A percentile compares a stretch with the other conserved stretches of the same genome.
Conservation (phyloP, 192 early-diverging fungal genomes). For the Coemansia sp. region DNA sequence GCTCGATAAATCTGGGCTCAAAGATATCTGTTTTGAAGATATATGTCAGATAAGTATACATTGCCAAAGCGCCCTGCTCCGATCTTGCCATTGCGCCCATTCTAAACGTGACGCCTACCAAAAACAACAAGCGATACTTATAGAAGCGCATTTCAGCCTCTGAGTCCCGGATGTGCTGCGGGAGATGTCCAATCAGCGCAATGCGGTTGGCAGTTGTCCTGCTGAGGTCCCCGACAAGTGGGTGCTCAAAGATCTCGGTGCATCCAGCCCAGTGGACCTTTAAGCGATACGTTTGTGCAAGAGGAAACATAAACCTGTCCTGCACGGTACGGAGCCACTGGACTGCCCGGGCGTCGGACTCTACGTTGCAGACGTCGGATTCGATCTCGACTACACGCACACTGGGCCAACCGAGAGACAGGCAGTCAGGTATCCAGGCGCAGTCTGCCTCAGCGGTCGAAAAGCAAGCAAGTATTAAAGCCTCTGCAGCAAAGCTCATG, state of each 20-base stretch:
- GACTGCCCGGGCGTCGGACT: slow-evolving; percentile 24
- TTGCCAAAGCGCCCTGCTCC: slow-evolving; percentile 24
- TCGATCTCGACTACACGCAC: slow-evolving; percentile 35
- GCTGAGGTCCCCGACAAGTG: slow-evolving; percentile 19
- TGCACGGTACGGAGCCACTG: slow-evolving; percentile 42
- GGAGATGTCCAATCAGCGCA: slow-evolving; percentile 25
- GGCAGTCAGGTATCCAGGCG: slow-evolving; percentile 26
- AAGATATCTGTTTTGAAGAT: slow-evolving; percentile 50
- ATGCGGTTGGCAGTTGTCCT: slow-evolving; percentile 19
- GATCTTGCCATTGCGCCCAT: slow-evolving; percentile 42
- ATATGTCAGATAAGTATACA: slow-evolving; percentile 43
- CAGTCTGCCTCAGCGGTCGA: slow-evolving; percentile 5
- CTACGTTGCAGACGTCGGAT: slow-evolving; percentile 28
- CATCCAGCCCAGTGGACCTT: slow-evolving; percentile 48
- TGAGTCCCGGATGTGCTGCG: slow-evolving; percentile 16
- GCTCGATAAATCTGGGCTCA: slow-evolving; percentile 24
- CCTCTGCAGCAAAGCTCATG: slow-evolving; percentile 22
- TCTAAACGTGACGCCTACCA: slow-evolving; percentile 39
- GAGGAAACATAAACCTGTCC: slow-evolving; percentile 32
- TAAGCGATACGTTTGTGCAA: slow-evolving; percentile 32
- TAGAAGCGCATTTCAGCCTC: slow-evolving; percentile 37
- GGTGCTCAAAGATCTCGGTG: slow-evolving; percentile 51
- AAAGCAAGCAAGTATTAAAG: slow-evolving; percentile 23
- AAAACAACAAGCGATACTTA: slow-evolving; percentile 43
- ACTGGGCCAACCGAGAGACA: slow-evolving; percentile 44